These are phyloP conservation scores for Pulveroboletus sp. DNA, from an alignment of 768 basidiomycete species.

Conservation along the genomic window DNA sequence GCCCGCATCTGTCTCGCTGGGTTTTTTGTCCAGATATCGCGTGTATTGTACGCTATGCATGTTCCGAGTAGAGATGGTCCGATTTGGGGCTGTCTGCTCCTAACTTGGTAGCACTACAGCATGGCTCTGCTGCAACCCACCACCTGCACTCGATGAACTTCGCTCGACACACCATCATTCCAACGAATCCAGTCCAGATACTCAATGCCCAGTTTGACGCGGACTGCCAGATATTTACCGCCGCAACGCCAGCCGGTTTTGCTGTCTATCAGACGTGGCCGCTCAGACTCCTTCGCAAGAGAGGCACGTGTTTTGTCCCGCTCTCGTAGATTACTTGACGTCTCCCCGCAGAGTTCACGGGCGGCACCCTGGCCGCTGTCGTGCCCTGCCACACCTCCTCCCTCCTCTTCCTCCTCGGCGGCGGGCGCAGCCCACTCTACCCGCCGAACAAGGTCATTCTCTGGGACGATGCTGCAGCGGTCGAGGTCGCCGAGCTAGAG, in stretches of 20 bases:
- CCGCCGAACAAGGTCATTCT: slow-evolving; percentile 89
- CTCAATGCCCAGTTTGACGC: slow-evolving; percentile 76
- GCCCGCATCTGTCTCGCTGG: slow-evolving; percentile 9
- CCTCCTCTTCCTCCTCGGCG: slow-evolving; percentile 81
- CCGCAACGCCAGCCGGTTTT: slow-evolving; percentile 75
- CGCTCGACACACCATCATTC: slow-evolving; percentile 77
- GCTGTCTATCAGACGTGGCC: slow-evolving; percentile 78
- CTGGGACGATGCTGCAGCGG: slow-evolving; percentile 78
- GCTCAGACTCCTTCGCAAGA: slow-evolving; percentile 72
- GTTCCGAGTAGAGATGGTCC: slow-evolving; percentile 1
- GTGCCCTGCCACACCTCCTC: slow-evolving; percentile 80
- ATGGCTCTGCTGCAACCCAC: slow-evolving; percentile 18
- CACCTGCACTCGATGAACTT: slow-evolving; percentile 63
- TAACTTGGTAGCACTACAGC: slow-evolving; percentile 12
- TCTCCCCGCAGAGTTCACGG: slow-evolving; percentile 56
- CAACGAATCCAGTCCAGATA: slow-evolving; percentile 70
- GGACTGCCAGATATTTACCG: slow-evolving; percentile 78
- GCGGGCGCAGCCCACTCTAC: slow-evolving; percentile 83
- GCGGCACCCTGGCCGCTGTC: slow-evolving; percentile 73
- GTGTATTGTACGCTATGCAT: slow-evolving; percentile 18
- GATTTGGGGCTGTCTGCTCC: slow-evolving; percentile 11
- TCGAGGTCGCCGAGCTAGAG: slow-evolving; percentile 83
- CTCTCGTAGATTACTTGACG: slow-evolving; percentile 16
- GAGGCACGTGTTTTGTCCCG: slow-evolving; percentile 48
- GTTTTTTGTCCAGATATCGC: slow-evolving; percentile 22